phyloP scores from a whole-genome alignment of 768 basidiomycete genomes.

The Sarcodon sp. region DNA sequence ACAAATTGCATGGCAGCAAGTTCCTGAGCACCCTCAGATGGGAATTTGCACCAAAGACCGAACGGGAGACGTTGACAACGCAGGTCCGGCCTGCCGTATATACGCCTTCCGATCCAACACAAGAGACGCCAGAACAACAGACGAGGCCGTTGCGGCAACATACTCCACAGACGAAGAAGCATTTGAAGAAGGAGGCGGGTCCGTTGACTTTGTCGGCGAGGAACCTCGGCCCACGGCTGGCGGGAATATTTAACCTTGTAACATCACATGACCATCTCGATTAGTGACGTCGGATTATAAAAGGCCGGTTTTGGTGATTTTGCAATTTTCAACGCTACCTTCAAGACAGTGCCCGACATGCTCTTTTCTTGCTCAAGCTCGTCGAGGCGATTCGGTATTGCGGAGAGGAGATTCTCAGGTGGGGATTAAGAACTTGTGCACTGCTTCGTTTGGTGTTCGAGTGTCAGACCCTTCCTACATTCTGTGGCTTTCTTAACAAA shows the following conservation, averaged over 20 bases:
- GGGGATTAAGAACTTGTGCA: slow-evolving; percentile 50
- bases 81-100: not conserved
- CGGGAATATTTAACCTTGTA: no score
- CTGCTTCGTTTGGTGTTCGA: slow-evolving; percentile 19
- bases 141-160: not conserved
- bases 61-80: not conserved
- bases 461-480: slow-evolving; percentile 54
- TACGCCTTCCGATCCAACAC: not conserved
- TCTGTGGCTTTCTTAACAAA: not conserved
- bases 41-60: not conserved
- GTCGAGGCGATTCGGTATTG: slow-evolving; percentile 60
- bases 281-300: slow-evolving; percentile 4
- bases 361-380: slow-evolving; percentile 18
- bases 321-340: slow-evolving; percentile 32
- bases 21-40: not conserved
- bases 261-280: no score
- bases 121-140: not conserved
- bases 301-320: slow-evolving; percentile 1
- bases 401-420: slow-evolving; percentile 40
- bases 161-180: not conserved
- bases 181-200: not conserved
- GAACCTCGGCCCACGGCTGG: no score
- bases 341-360: slow-evolving; percentile 64
- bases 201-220: no score
- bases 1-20: not conserved